These are phyloP conservation scores for Perilla frutescens DNA, from an alignment of 257 asterid genomes.

Conservation along the genomic window DNA sequence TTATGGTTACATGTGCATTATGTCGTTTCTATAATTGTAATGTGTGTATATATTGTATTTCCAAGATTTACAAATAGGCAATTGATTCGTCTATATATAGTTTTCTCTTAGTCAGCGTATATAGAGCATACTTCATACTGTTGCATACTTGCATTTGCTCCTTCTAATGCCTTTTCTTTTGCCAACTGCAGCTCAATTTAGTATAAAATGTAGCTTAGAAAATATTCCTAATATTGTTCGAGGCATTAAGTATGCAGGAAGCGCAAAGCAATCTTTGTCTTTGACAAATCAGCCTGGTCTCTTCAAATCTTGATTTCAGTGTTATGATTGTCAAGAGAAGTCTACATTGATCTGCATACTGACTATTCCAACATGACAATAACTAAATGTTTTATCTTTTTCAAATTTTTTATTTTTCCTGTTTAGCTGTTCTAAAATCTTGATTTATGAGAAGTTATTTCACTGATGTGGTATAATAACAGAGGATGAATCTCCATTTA, in stretches of 20 bases:
- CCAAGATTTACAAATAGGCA: background rate
- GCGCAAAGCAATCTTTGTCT: background rate
- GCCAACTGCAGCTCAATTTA: background rate
- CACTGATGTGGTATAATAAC: background rate
- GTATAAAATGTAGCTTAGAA: background rate
- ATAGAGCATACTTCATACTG: background rate
- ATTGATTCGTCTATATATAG: background rate
- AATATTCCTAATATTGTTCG: background rate
- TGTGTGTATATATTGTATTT: background rate
- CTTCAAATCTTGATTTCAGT: background rate
- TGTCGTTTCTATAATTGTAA: background rate
- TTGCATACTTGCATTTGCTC: too few species aligned
- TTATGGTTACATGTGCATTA: background rate
- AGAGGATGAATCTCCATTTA: conserved; percentile 55
- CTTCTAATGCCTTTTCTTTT: background rate
- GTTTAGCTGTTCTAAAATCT: background rate
- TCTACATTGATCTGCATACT: background rate
- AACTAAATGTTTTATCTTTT: background rate
- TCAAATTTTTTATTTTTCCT: background rate
- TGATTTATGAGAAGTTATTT: background rate
- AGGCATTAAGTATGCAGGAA: background rate
- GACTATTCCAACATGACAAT: background rate
- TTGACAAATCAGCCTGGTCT: background rate
- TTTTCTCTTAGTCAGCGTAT: background rate
- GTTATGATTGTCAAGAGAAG: too few species aligned